Conservation (phyloP, 1,284 basidiomycete species). For the Dichomitus squalens region DNA sequence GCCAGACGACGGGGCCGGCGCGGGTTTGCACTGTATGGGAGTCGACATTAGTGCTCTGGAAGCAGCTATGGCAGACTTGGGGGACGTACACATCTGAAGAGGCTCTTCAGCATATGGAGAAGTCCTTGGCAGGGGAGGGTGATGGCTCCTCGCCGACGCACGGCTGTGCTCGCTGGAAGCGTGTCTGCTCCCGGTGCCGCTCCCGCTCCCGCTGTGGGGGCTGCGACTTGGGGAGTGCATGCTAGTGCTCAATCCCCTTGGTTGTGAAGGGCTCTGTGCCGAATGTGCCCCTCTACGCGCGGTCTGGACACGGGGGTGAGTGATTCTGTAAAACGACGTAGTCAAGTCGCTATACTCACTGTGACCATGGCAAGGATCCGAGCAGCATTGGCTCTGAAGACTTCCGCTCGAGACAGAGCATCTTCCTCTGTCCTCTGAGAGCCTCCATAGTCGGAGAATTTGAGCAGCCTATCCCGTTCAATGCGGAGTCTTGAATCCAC, state of each 20-base stretch:
- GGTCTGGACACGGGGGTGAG: not conserved
- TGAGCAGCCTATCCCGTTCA: not conserved
- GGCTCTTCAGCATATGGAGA: not conserved
- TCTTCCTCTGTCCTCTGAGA: constrained; percentile 5
- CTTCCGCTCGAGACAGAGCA: constrained; percentile 3
- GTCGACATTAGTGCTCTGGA: not conserved
- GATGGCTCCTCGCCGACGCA: not conserved
- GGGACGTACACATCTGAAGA: constrained; percentile 2
- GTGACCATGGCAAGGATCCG: not conserved
- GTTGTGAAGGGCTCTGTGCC: not conserved
- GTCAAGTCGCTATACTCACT: not conserved
- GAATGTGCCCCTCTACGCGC: not conserved
- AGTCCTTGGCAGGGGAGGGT: not conserved
- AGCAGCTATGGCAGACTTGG: not conserved
- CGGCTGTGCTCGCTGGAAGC: not conserved
- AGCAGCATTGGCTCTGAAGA: not conserved
- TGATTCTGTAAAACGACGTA: not conserved
- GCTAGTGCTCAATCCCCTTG: not conserved
- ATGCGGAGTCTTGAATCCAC: not conserved
- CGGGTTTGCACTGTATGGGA: constrained; percentile 4
- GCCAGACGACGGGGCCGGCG: constrained; percentile 3
- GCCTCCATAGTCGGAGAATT: constrained; percentile 9
- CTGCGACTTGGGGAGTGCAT: not conserved
- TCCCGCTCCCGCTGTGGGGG: not conserved
- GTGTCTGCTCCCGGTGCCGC: not conserved